Evolutionary conservation across 1,284 basidiomycete genomes (phyloP).

Genomic region (Leccinum cinnamomeum): DNA sequence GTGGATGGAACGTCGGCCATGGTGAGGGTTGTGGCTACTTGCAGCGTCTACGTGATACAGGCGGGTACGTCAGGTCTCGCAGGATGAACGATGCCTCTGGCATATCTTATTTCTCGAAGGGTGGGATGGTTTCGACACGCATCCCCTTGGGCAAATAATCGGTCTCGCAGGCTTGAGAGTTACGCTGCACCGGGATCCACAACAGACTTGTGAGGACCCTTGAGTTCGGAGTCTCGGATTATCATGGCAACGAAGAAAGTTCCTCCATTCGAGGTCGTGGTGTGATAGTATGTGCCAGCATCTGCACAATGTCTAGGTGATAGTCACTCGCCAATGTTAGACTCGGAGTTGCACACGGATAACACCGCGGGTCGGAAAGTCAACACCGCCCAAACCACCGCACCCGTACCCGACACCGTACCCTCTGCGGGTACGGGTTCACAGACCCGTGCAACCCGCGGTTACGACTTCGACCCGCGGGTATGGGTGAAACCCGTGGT

Average conservation of each 20-base stretch:
- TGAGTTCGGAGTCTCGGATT: neutral
- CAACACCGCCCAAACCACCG: conserved; percentile 2
- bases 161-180: conserved; percentile 1
- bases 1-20: conserved; percentile 46
- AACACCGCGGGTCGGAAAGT: neutral
- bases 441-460: conserved; percentile 5
- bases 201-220: neutral
- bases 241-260: neutral
- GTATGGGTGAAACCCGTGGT: neutral
- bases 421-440: conserved; percentile 1
- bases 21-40: conserved; percentile 2
- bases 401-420: neutral
- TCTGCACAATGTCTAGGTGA: too few relatives aligned
- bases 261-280: neutral
- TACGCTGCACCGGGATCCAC: neutral
- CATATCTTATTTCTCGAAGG: conserved; percentile 10
- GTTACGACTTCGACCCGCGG: neutral
- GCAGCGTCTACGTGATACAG: conserved; percentile 3
- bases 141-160: neutral
- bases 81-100: neutral
- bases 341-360: neutral
- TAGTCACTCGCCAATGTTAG: too few relatives aligned
- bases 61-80: neutral
- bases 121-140: neutral
- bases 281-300: neutral